Evolutionary conservation across 202 grass and related monocot genomes (phyloP).

Genomic region (Zoysia matrella): DNA sequence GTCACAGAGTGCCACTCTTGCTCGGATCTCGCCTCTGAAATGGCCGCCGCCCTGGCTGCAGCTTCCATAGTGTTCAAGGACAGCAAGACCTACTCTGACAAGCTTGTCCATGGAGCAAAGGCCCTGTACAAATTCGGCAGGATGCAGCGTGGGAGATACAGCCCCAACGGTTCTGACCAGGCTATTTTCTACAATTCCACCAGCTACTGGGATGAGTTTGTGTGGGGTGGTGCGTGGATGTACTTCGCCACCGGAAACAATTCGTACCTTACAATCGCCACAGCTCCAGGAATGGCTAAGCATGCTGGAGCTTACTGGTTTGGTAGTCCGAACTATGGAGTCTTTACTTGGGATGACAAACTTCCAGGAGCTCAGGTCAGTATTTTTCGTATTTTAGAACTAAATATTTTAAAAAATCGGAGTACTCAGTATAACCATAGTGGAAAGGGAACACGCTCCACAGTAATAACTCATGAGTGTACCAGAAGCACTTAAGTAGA

Average conservation of each 20-base stretch:
- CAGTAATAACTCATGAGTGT: not conserved
- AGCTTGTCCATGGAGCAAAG: conserved; percentile 76
- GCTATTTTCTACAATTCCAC: conserved; percentile 88
- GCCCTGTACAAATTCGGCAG: conserved; percentile 88
- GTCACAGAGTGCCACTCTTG: conserved; percentile 83
- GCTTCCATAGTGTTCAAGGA: conserved; percentile 97
- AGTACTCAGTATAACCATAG: conserved; percentile 15
- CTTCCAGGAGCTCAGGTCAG: conserved; percentile 82
- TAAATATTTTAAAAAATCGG: not conserved
- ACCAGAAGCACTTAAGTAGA: conserved; percentile 26
- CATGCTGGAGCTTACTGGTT: conserved; percentile 83
- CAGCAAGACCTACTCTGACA: conserved; percentile 84
- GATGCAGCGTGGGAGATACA: conserved; percentile 66
- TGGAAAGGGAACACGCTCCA: not conserved
- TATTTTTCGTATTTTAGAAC: conserved; percentile 32
- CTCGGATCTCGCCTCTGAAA: conserved; percentile 82
- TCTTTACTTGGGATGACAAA: conserved; percentile 94
- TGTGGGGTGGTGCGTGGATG: conserved; percentile 87
- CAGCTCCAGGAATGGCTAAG: conserved; percentile 84
- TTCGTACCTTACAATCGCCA: conserved; percentile 72
- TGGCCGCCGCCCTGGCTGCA: conserved; percentile 79
- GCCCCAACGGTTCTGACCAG: conserved; percentile 78
- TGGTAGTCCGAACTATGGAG: conserved; percentile 83
- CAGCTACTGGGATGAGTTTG: conserved; percentile 91
- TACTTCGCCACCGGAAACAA: conserved; percentile 91